phyloP scores from a whole-genome alignment of 169 alveolate genomes.

The Hepatocystis sp. region DNA sequence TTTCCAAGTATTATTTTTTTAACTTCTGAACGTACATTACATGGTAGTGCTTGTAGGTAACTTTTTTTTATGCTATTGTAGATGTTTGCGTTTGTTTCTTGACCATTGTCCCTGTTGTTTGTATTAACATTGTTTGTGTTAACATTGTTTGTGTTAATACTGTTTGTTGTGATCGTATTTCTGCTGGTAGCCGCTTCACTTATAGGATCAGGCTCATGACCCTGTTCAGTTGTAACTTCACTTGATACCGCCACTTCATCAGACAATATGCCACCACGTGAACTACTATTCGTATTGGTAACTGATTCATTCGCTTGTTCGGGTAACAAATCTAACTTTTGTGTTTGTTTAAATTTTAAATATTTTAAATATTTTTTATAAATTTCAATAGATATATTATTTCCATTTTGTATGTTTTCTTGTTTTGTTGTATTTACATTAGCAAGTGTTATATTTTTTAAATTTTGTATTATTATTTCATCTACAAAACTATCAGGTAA shows the following conservation, averaged over 20 bases:
- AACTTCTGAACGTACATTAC: conserved; percentile 52
- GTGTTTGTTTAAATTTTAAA: conserved; percentile 26
- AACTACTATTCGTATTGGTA: too few relatives aligned
- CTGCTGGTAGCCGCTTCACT: too few relatives aligned
- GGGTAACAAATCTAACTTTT: neutral
- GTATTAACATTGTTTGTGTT: neutral
- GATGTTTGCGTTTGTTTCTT: conserved; percentile 23
- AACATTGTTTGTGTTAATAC: neutral
- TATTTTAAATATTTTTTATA: conserved; percentile 53
- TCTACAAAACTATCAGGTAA: conserved; percentile 56
- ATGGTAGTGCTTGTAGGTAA: conserved; percentile 59
- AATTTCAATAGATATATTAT: conserved; percentile 35
- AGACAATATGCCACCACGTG: too few relatives aligned
- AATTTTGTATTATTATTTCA: conserved; percentile 59
- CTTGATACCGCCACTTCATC: too few relatives aligned
- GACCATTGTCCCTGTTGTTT: too few relatives aligned
- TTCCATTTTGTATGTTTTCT: conserved; percentile 22
- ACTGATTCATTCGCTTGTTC: too few relatives aligned
- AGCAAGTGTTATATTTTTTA: conserved; percentile 50
- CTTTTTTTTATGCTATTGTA: conserved; percentile 70
- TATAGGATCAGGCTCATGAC: too few relatives aligned
- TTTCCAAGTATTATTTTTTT: conserved; percentile 69
- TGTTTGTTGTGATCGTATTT: too few relatives aligned
- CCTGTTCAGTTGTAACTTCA: too few relatives aligned
- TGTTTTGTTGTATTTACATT: conserved; percentile 28